Percentiles rank a stretch among this genome's conserved stretches.
Conservation (phyloP, 176 grass and related monocot genomes). For the Musa schizocarpa region DNA sequence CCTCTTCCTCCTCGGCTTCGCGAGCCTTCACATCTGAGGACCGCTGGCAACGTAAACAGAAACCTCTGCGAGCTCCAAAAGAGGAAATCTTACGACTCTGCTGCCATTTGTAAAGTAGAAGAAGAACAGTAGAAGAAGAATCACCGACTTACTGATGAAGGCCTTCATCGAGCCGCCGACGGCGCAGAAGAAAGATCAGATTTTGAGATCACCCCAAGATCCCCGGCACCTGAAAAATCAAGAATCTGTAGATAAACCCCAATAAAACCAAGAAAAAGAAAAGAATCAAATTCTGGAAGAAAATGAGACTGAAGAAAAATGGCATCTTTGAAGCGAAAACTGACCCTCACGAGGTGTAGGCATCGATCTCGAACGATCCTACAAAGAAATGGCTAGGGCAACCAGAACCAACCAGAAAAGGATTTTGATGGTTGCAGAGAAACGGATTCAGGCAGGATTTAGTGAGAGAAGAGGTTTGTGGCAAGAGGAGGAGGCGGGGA, state of each 20-base stretch:
- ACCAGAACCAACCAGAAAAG: background rate
- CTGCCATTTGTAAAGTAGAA: background rate
- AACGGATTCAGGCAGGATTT: background rate
- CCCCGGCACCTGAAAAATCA: background rate
- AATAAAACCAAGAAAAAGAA: conserved; percentile 1
- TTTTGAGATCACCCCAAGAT: background rate
- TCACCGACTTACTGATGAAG: background rate
- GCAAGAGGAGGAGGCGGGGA: conserved; percentile 2
- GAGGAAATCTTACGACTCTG: background rate
- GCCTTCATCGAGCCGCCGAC: background rate
- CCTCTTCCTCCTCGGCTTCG: background rate
- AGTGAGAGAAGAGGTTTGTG: background rate
- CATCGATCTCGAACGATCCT: background rate
- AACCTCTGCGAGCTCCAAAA: background rate
- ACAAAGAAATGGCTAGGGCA: background rate
- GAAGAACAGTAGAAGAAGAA: background rate
- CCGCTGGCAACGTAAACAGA: background rate
- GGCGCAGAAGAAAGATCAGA: conserved; percentile 3
- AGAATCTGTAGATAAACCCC: background rate
- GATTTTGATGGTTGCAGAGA: background rate
- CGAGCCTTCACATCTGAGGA: background rate
- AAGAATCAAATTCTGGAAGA: conserved; percentile 15
- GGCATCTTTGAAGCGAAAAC: conserved; percentile 1
- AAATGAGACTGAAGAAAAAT: conserved; percentile 6
- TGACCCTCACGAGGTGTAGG: conserved; percentile 6